Evolutionary conservation across 83 land plant genomes (phyloP).

Genomic region (Isoetes engelmannii): DNA sequence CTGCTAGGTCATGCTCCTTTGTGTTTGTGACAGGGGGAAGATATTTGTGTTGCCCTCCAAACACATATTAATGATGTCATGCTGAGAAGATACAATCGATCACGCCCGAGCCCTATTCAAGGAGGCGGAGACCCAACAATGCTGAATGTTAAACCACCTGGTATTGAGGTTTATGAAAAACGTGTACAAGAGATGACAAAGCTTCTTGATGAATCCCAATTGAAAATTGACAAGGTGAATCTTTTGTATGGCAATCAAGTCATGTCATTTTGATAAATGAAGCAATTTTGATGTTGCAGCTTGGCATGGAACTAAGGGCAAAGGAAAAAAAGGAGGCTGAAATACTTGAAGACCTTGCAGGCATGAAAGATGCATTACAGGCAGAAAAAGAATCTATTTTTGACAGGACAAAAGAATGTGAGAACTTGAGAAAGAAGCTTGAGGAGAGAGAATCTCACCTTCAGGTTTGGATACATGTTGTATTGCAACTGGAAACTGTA

Average conservation of each 20-base stretch:
- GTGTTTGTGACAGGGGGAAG: slow-evolving; percentile 1
- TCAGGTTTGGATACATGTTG: slow-evolving; percentile 3
- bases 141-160: slow-evolving; percentile 12
- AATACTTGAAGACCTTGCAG: slow-evolving; percentile 9
- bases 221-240: slow-evolving; percentile 8
- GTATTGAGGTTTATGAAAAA: slow-evolving; percentile 16
- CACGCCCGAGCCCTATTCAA: not conserved
- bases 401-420: slow-evolving; percentile 2
- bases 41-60: slow-evolving; percentile 15
- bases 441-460: slow-evolving; percentile 10
- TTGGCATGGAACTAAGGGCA: slow-evolving; percentile 2
- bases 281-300: not conserved
- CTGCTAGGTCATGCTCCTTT: not conserved
- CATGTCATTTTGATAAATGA: not conserved
- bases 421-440: slow-evolving; percentile 2
- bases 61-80: slow-evolving; percentile 16
- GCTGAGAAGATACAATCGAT: slow-evolving; percentile 9
- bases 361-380: slow-evolving; percentile 4
- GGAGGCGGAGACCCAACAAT: slow-evolving; percentile 1
- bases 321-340: slow-evolving; percentile 6
- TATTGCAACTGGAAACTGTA: no score
- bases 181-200: slow-evolving; percentile 11
- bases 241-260: not conserved
- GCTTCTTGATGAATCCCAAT: slow-evolving; percentile 8
- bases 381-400: not conserved